A percentile compares a stretch with the other conserved stretches of the same genome.
Evolutionary conservation across 75 land plant genomes (phyloP).

Genomic region (Sequoiadendron giganteum): DNA sequence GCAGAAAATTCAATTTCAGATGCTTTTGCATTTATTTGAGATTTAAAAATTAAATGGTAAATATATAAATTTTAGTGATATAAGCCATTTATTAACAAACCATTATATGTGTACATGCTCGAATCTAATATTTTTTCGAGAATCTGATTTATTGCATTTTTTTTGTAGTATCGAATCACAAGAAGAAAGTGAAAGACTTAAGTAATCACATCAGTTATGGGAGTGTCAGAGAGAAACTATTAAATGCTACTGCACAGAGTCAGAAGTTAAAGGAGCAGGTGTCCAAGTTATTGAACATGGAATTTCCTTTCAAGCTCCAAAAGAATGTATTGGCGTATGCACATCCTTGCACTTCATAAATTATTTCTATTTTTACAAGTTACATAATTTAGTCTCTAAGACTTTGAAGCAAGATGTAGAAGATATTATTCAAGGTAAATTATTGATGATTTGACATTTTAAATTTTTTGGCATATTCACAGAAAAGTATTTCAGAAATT

Average conservation of each 20-base stretch:
- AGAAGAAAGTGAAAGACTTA: constrained; percentile 6
- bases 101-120: background rate
- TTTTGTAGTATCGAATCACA: background rate
- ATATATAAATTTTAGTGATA: background rate
- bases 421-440: background rate
- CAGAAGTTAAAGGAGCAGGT: background rate
- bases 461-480: background rate
- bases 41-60: background rate
- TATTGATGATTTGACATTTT: background rate
- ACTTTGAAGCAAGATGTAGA: background rate
- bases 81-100: background rate
- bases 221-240: background rate
- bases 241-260: constrained; percentile 1
- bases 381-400: background rate
- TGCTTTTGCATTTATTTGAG: background rate
- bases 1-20: background rate
- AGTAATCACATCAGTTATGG: background rate
- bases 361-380: background rate
- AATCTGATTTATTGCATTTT: background rate
- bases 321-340: constrained; percentile 3
- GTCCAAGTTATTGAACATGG: constrained; percentile 3
- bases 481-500: constrained; percentile 6
- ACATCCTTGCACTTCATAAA: background rate
- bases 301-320: background rate
- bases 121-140: background rate